Conservation (phyloP, 129 eudicot genomes). For the Artemisia tridentata region DNA sequence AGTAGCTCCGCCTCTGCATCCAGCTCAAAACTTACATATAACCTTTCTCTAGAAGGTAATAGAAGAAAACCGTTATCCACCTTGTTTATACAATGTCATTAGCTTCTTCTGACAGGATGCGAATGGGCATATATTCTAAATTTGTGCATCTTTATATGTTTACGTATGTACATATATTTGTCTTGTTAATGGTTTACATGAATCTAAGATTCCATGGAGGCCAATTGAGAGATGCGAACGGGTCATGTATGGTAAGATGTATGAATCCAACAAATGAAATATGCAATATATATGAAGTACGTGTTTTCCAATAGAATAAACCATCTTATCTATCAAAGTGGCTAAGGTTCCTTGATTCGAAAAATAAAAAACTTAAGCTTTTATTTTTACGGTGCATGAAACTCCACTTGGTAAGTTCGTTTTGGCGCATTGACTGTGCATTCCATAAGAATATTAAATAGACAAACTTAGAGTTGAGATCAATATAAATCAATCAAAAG, state of each 20-base stretch:
- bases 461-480: no score
- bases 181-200: slow-evolving; percentile 7
- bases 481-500: no score
- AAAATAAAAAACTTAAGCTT: background rate
- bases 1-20: no score
- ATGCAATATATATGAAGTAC: background rate
- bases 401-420: no score
- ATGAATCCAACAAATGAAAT: background rate
- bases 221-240: background rate
- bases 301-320: background rate
- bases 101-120: no score
- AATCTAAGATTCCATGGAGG: no score
- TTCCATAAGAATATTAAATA: no score
- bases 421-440: no score
- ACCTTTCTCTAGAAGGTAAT: background rate
- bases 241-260: background rate
- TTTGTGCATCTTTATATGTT: background rate
- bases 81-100: background rate
- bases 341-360: background rate
- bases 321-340: background rate
- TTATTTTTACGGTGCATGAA: no score
- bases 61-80: background rate
- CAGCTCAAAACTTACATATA: no score
- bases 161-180: background rate
- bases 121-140: no score